Conservation (phyloP, 1,284 basidiomycete genomes). For the Serendipita sp. region DNA sequence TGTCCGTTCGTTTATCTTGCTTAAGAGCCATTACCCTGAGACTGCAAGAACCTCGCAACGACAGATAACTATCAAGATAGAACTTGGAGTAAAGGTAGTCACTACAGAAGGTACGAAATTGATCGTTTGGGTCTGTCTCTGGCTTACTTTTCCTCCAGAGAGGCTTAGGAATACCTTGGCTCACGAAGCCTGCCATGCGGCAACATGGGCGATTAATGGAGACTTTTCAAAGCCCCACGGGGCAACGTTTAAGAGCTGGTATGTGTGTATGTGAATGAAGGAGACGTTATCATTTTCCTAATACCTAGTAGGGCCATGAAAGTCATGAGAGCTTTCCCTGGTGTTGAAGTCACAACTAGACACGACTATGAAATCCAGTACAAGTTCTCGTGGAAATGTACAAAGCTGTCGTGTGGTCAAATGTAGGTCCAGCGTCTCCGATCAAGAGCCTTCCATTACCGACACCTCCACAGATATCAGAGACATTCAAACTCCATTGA, state of each 20-base stretch:
- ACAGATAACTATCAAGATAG: not conserved
- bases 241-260: not conserved
- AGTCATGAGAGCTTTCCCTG: not conserved
- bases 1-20: too few relatives aligned
- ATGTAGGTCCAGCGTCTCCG: not conserved
- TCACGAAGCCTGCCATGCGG: conserved; percentile 2
- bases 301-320: not conserved
- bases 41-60: not conserved
- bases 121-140: not conserved
- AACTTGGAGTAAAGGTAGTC: conserved; percentile 1
- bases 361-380: conserved; percentile 5
- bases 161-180: not conserved
- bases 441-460: not conserved
- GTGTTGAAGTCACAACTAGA: not conserved
- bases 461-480: not conserved
- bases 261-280: not conserved
- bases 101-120: not conserved
- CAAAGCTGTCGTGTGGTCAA: not conserved
- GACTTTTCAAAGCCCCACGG: not conserved
- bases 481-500: not conserved
- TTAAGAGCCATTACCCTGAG: not conserved
- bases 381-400: not conserved
- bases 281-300: not conserved
- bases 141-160: not conserved
- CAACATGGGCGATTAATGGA: not conserved